Evolutionary conservation across 805 yeast genomes (phyloP), one percentile per base, ranked within the genome.

Genomic region (Saturnispora hagleri): DNA sequence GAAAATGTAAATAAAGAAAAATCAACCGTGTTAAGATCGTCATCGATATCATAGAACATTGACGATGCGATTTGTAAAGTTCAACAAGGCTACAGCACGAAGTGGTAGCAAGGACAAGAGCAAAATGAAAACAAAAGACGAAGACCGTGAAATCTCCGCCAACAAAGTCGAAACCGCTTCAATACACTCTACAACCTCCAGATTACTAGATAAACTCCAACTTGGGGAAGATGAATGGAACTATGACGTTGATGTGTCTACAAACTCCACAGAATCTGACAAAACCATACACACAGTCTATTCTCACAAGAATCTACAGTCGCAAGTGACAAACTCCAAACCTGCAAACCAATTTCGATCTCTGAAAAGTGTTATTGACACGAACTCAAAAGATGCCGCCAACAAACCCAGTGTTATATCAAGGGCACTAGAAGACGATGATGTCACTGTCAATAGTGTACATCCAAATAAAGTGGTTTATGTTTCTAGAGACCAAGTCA

Each of bases 261-360:
- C 20, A 13, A 31, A 13, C 3, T 43, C 22, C 15, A 31, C 40
- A 7, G 38, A 24, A 20, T 33, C 55, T 6, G 44, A 47, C 8
- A 43, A 47, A 10, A 53, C 50, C 2, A 17, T 46, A 8, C 50
- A 47, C 3, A 51, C 52, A 2, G 27, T 51, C 3, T 22, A 33
- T 27, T 49, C 51, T 5, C 47, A 49, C 18, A 49, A 44, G 28
- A 49, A 49, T 22, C 43, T 28, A 3, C 43, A 31, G 10, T 35
- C 44, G 4, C 31, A 26, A 12, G 42, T 31, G 8, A 18, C 31
- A 10, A 54, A 47, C 26, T 46, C 47, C 12, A 43, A 55, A 2
- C 63, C 69, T 4, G 66, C 68, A 2, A 58, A 58, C 26, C 64
- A 58, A 45, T 66, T 67, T 51, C 60, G 62, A 43, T 67, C 68